Evolutionary conservation across 805 yeast genomes (phyloP).

Genomic region (Wilhelminamyces savonicus): DNA sequence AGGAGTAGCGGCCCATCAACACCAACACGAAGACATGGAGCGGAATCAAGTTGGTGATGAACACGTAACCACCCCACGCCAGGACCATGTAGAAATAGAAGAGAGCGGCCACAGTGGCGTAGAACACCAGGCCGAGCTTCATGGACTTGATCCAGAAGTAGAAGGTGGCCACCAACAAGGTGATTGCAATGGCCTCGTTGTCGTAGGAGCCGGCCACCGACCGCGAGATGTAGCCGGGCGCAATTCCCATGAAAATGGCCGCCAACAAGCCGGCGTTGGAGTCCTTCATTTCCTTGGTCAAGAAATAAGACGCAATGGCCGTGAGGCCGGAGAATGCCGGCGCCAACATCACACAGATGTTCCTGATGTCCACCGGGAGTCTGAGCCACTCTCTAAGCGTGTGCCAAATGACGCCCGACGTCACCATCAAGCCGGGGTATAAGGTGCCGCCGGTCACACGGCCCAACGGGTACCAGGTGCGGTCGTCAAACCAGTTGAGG

Average conservation of each 20-base stretch:
- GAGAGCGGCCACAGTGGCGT: conserved; percentile 77
- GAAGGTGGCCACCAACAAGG: conserved; percentile 90
- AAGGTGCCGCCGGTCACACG: conserved; percentile 98
- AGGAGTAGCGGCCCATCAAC: conserved; percentile 89
- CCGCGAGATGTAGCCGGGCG: conserved; percentile 97
- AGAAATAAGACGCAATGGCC: conserved; percentile 79
- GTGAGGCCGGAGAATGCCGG: conserved; percentile 95
- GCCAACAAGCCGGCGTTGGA: conserved; percentile 84
- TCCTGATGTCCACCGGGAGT: conserved; percentile 88
- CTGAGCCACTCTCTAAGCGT: conserved; percentile 53
- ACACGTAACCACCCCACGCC: conserved; percentile 99
- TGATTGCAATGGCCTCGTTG: conserved; percentile 98
- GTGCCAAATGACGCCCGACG: conserved; percentile 87
- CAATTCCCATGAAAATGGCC: conserved; percentile 93
- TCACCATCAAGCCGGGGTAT: conserved; percentile 97
- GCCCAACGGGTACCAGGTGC: conserved; percentile 99
- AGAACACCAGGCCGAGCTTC: conserved; percentile 83
- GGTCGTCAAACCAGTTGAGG: conserved; percentile 96
- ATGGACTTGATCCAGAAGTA: conserved; percentile 93
- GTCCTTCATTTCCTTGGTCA: conserved; percentile 87
- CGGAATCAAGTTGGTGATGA: conserved; percentile 96
- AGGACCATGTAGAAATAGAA: conserved; percentile 97
- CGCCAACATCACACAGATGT: conserved; percentile 91
- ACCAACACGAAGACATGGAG: conserved; percentile 86
- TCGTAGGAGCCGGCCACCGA: conserved; percentile 99